Conservation (phyloP, 2,329 filamentous ascomycete genomes). For the Clarireedia homoeocarpa region DNA sequence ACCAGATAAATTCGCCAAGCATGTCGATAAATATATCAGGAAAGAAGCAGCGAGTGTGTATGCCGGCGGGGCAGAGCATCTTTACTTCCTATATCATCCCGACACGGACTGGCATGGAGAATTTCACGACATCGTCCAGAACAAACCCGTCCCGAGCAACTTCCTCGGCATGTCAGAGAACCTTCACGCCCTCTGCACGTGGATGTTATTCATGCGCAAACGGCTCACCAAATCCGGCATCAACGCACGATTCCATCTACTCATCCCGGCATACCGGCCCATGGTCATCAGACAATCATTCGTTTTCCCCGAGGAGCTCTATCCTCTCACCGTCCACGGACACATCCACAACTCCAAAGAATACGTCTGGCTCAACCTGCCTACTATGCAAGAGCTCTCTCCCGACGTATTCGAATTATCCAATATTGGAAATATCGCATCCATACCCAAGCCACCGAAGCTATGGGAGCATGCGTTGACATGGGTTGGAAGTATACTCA, state of each 20-base stretch:
- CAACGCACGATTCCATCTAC: slow-evolving; percentile 30
- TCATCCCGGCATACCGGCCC: slow-evolving; percentile 35
- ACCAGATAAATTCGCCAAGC: slow-evolving; percentile 12
- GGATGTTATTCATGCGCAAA: slow-evolving; percentile 27
- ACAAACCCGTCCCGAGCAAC: slow-evolving; percentile 28
- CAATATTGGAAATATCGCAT: slow-evolving; percentile 7
- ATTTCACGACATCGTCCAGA: slow-evolving; percentile 33
- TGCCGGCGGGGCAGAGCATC: slow-evolving; percentile 25
- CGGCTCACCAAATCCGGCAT: slow-evolving; percentile 20
- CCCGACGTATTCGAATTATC: slow-evolving; percentile 7
- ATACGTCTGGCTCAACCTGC: slow-evolving; percentile 34
- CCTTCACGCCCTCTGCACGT: slow-evolving; percentile 34
- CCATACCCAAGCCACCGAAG: slow-evolving; percentile 5
- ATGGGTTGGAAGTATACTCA: slow-evolving; percentile 6
- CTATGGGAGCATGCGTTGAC: slow-evolving; percentile 5
- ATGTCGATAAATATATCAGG: slow-evolving; percentile 12
- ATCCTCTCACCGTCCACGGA: slow-evolving; percentile 33
- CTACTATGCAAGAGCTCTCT: slow-evolving; percentile 13
- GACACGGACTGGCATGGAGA: slow-evolving; percentile 36
- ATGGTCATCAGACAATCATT: slow-evolving; percentile 33
- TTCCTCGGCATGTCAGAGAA: slow-evolving; percentile 36
- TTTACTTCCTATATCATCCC: slow-evolving; percentile 36
- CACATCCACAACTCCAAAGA: slow-evolving; percentile 33
- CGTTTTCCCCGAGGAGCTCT: slow-evolving; percentile 31
- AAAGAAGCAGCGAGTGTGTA: slow-evolving; percentile 10